Conservation (phyloP, 768 basidiomycete species). For the Macrolepiota dolichaula region DNA sequence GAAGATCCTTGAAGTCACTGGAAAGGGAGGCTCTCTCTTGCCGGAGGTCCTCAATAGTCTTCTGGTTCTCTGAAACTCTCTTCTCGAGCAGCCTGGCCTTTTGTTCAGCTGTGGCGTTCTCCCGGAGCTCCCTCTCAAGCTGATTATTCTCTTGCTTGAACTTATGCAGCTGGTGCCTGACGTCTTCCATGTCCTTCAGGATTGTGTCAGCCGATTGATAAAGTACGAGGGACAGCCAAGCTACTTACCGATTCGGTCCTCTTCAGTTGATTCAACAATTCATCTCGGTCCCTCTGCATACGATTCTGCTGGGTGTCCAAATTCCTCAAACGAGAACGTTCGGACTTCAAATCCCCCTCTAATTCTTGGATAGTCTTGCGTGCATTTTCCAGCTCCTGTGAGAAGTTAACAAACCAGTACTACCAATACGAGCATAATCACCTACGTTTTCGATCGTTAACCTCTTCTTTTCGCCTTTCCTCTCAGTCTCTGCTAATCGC, state of each 20-base stretch:
- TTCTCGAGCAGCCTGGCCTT: constrained; percentile 66
- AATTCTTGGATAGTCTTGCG: constrained; percentile 63
- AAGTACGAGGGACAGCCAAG: not conserved
- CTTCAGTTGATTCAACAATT: constrained; percentile 58
- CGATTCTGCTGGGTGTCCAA: constrained; percentile 62
- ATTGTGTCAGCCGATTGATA: not conserved
- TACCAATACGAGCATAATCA: not conserved
- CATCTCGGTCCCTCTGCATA: constrained; percentile 62
- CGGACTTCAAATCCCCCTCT: constrained; percentile 66
- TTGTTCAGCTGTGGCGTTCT: constrained; percentile 66
- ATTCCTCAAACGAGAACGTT: constrained; percentile 61
- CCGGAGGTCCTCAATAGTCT: constrained; percentile 70
- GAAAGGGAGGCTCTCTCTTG: constrained; percentile 72
- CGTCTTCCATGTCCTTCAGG: constrained; percentile 73
- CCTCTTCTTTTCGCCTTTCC: constrained; percentile 43
- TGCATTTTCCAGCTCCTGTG: constrained; percentile 70
- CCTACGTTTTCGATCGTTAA: constrained; percentile 55
- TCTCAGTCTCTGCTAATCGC: constrained; percentile 51
- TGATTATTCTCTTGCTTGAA: constrained; percentile 73
- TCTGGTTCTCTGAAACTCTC: constrained; percentile 65
- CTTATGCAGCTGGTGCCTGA: constrained; percentile 63
- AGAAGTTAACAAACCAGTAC: not conserved
- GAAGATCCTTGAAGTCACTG: constrained; percentile 69
- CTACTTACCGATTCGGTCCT: constrained; percentile 65
- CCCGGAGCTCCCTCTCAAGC: constrained; percentile 75